Base-by-base conservation (phyloP, 352 stramenopile species). In the Elongisporangium undulatum region DNA sequence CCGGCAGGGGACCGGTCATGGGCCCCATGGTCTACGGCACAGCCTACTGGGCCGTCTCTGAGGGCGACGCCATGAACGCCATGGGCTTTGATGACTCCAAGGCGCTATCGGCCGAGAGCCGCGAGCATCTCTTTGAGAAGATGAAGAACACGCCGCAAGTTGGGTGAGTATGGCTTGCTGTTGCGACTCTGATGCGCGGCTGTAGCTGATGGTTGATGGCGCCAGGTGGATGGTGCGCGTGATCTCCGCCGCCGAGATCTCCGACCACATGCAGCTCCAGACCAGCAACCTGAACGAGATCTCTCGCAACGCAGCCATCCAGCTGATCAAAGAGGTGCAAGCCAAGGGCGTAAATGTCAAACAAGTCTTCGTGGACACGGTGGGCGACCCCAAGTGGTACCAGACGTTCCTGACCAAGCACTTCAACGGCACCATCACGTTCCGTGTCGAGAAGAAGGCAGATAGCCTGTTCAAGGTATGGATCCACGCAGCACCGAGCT, bases 21-120 rank as follows among this genome's bases (percentile, higher is more conserved):
- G 96, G 96, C 15, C 93, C 94, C 12, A 98, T 99, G 94, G 92
- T 97, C 4, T 99, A 98, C 68, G 92, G 84, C 26, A 82, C 85
- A 6, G 92, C 94, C 26, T 98, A 96, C 70, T 98, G 94, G 94
- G 73, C 79, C 17, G 67, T 91, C 45, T 57, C 61, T 54, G 65
- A 83, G 59, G 72, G 90, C 80, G 70, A 79, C 50, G 66, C 67
- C 48, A 97, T 98, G 77, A 74, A 74, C 58, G 78, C 85, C 1
- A 72, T 90, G 58, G 93, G 84, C 52, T 98, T 98, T 59, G 90
- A 98, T 64, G 96, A 99, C 81, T 98, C 95, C 22, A 98, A 99
- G 74, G 84, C 86, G 61, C 61, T 98, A 17, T 92, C 77, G 17
- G 74, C 89, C 24, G 90, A 97, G 61, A 94, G 77, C 53, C 79